A percentile compares a stretch with the other conserved stretches of the same genome.
These are phyloP conservation scores for Cephaloascus fragrans DNA, from an alignment of 805 yeast genomes.

Conservation along the genomic window DNA sequence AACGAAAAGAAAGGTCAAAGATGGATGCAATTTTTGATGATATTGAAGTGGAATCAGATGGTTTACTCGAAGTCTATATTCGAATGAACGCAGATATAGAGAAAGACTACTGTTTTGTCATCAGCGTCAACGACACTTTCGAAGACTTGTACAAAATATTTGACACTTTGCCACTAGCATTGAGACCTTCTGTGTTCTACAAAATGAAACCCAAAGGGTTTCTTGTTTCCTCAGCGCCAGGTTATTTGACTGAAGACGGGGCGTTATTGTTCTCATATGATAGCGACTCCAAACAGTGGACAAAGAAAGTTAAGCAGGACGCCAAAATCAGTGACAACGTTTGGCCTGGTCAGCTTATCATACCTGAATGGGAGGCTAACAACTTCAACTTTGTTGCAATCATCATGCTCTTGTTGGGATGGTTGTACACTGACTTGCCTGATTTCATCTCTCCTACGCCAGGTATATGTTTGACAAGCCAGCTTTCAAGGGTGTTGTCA, in stretches of 20 bases:
- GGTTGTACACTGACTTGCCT: conserved; percentile 94
- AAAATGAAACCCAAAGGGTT: conserved; percentile 56
- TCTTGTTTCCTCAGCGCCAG: conserved; percentile 56
- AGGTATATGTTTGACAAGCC: conserved; percentile 70
- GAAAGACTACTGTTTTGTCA: conserved; percentile 82
- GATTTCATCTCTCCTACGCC: conserved; percentile 88
- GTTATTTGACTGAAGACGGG: conserved; percentile 78
- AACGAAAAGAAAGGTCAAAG: not conserved
- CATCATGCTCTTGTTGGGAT: conserved; percentile 34
- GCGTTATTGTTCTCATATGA: conserved; percentile 59
- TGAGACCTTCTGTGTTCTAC: conserved; percentile 76
- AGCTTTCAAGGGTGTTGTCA: conserved; percentile 21
- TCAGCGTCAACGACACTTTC: conserved; percentile 51
- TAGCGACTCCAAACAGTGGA: conserved; percentile 35
- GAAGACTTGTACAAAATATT: conserved; percentile 53
- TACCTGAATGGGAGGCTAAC: conserved; percentile 60
- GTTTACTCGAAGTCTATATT: conserved; percentile 42
- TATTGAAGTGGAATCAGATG: conserved; percentile 4
- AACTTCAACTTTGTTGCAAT: conserved; percentile 30
- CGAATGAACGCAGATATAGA: conserved; percentile 81
- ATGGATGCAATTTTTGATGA: conserved; percentile 4
- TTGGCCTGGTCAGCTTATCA: conserved; percentile 86
- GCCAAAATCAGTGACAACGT: conserved; percentile 48
- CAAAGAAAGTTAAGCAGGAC: conserved; percentile 34
- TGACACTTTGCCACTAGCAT: conserved; percentile 54